Conservation (phyloP, 352 stramenopile species). For the Albugo laibachii region DNA sequence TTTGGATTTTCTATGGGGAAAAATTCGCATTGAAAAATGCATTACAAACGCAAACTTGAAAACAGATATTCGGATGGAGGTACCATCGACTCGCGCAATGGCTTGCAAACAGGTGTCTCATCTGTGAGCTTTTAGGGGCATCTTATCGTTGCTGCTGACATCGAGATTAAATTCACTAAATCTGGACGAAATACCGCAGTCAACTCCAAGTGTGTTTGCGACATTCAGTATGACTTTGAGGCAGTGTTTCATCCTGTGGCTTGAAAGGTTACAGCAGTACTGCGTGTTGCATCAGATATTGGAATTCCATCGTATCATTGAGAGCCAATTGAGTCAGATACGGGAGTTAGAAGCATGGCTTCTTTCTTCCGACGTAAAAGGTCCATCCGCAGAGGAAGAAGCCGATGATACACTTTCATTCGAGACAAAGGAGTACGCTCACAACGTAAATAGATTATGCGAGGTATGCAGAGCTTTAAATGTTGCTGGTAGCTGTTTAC, state of each 20-base stretch:
- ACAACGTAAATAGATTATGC: no score
- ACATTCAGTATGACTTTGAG: neutral
- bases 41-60: constrained; percentile 26
- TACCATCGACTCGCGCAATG: constrained; percentile 1
- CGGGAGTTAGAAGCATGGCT: no score
- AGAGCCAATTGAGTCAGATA: neutral
- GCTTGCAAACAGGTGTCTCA: neutral
- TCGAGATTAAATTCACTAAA: constrained; percentile 51
- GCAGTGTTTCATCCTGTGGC: neutral
- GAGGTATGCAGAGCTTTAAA: neutral
- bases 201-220: constrained; percentile 20
- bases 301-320: constrained; percentile 33
- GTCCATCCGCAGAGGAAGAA: no score
- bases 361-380: no score
- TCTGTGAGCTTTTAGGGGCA: constrained; percentile 22
- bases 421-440: no score
- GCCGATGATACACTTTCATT: no score
- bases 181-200: constrained; percentile 25
- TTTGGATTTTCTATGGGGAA: constrained; percentile 65
- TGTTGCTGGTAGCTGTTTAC: neutral
- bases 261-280: constrained; percentile 50
- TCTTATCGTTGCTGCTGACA: constrained; percentile 43
- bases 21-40: constrained; percentile 42
- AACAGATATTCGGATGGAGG: constrained; percentile 49
- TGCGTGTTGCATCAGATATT: constrained; percentile 72